Percentiles rank a stretch among this genome's conserved stretches.
Conservation (phyloP, 257 asterid species). For the Leptodermis oblonga region DNA sequence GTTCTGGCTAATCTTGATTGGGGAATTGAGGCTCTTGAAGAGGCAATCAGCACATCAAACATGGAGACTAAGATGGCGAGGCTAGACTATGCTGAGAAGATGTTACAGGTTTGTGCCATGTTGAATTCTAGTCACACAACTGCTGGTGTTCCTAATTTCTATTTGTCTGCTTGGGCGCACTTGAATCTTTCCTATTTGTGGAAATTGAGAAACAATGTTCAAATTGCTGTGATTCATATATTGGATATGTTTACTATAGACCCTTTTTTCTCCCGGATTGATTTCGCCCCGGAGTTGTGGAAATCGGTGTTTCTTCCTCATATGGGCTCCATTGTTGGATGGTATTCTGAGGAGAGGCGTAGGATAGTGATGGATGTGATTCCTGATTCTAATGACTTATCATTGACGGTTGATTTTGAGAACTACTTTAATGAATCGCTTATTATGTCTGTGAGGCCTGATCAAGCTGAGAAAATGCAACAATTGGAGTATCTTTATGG, state of each 20-base stretch:
- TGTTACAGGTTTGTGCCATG: slow-evolving; percentile 82
- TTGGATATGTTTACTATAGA: slow-evolving; percentile 67
- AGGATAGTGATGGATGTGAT: slow-evolving; percentile 65
- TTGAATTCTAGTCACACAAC: slow-evolving; percentile 51
- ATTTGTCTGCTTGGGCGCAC: slow-evolving; percentile 87
- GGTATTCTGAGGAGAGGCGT: slow-evolving; percentile 72
- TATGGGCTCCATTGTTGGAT: slow-evolving; percentile 65
- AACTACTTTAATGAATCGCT: slow-evolving; percentile 56
- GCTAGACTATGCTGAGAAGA: slow-evolving; percentile 67
- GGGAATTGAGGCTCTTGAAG: slow-evolving; percentile 90
- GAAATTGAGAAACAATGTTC: slow-evolving; percentile 43
- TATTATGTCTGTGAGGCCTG: slow-evolving; percentile 68
- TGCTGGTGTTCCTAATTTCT: slow-evolving; percentile 74
- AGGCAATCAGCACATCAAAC: slow-evolving; percentile 64
- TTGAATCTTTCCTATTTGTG: slow-evolving; percentile 61
- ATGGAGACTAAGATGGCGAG: slow-evolving; percentile 69
- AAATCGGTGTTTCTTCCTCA: slow-evolving; percentile 63
- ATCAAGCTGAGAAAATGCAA: slow-evolving; percentile 69
- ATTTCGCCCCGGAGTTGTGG: slow-evolving; percentile 86
- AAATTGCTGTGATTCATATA: slow-evolving; percentile 44
- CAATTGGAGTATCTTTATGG: slow-evolving; percentile 56
- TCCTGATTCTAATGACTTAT: slow-evolving; percentile 63
- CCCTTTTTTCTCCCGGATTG: slow-evolving; percentile 73
- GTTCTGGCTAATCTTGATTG: slow-evolving; percentile 78
- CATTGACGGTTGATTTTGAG: slow-evolving; percentile 60